Percentiles rank a stretch among this genome's conserved stretches.
Conservation (phyloP, 805 yeast genomes). For the Hanseniaspora hatyaiensis region DNA sequence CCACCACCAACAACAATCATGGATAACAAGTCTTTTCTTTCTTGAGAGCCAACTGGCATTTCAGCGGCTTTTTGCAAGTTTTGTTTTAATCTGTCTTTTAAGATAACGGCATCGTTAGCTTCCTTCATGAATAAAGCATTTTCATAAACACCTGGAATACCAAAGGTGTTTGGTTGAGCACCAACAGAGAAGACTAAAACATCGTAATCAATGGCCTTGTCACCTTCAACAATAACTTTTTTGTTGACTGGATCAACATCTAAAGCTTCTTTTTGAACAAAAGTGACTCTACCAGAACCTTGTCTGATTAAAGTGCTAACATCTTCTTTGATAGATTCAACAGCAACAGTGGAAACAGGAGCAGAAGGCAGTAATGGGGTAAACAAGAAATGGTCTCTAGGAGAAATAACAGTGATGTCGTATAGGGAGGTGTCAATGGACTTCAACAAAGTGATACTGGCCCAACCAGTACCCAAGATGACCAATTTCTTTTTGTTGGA, state of each 20-base stretch:
- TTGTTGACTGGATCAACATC: constrained; percentile 65
- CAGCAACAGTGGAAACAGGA: constrained; percentile 85
- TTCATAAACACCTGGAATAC: constrained; percentile 87
- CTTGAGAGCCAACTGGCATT: constrained; percentile 59
- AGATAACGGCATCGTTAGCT: constrained; percentile 73
- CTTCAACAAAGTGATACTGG: constrained; percentile 73
- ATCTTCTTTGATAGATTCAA: constrained; percentile 87
- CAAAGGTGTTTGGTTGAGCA: constrained; percentile 87
- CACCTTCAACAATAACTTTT: constrained; percentile 48
- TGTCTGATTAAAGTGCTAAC: constrained; percentile 76
- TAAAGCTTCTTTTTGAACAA: constrained; percentile 84
- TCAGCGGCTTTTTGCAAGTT: constrained; percentile 79
- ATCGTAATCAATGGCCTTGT: constrained; percentile 52
- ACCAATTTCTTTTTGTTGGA: constrained; percentile 40
- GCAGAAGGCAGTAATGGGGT: constrained; percentile 93
- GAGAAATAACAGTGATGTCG: constrained; percentile 82
- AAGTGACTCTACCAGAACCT: constrained; percentile 62
- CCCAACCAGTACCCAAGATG: constrained; percentile 89
- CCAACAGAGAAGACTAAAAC: constrained; percentile 88
- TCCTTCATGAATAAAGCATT: constrained; percentile 83
- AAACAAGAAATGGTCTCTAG: constrained; percentile 88
- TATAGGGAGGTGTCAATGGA: constrained; percentile 74
- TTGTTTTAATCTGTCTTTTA: constrained; percentile 73
- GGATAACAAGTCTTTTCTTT: constrained; percentile 71
- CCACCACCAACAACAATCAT: constrained; percentile 97